Base-by-base conservation (phyloP, 2,329 filamentous ascomycete species). In the Sclerotiophoma versabilis region DNA sequence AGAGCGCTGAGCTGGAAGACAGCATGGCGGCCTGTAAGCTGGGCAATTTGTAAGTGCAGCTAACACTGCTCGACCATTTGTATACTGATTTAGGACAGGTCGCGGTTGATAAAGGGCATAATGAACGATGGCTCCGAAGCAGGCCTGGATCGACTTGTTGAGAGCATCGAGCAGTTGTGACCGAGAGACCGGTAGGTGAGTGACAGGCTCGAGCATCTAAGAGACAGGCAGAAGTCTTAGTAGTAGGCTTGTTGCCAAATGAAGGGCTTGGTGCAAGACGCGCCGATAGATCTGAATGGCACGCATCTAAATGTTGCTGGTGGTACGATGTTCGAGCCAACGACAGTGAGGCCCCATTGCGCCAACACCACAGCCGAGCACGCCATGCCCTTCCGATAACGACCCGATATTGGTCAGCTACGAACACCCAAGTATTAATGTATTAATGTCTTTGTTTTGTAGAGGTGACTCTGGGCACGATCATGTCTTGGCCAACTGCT, bases 1-100 rank as follows among this genome's bases (percentile, higher is more conserved):
- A 96, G 77, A 96, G 91, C 56, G 80, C 80, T 32, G 87, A 93
- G 74, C 77, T 99, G 75, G 95, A 99, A 76, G 82, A 87, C 46
- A 84, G 85, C 34, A 76, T 76, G 71, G 57, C 56, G 49, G 65
- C 59, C 20, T 71, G 62, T 54, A 69, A 65, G 52, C 39, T 74
- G 36, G 66, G 56, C 12, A 73, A 74, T 52, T 19, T 75, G 71
- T 74, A 57, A 70, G 71, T 73, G 12, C 37, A 6, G 7, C 15
- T 5, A 1, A 3, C 2, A 17, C 29, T 6, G 4, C 8, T 17
- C 6, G 4, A 14, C 19, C 57, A 63, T 51, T 7, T n/a, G 56
- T 10, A 17, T 48, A 42, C 65, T 68, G 58, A 68, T 20, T 29
- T 9, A 20, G 27, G 15, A 11, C 37, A 70, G 67, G 42, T 65